Conservation (phyloP, 2,329 filamentous ascomycete species). For the Neonectria punicea region DNA sequence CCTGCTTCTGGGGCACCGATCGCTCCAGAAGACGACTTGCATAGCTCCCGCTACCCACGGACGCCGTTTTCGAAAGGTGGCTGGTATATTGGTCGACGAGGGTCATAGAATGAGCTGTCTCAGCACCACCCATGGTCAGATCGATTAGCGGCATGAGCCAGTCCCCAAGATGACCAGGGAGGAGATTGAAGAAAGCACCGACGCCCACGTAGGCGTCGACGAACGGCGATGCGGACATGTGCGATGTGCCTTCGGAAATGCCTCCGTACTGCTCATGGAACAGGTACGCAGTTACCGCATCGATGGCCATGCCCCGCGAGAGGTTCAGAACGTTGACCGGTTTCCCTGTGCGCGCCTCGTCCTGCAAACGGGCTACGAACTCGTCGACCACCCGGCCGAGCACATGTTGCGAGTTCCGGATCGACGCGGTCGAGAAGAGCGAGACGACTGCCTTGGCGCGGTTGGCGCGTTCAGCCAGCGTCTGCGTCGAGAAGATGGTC, state of each 20-base stretch:
- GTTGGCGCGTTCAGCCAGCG: slow-evolving; percentile 51
- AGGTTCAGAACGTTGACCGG: slow-evolving; percentile 58
- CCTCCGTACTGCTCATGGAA: slow-evolving; percentile 59
- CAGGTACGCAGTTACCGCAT: slow-evolving; percentile 64
- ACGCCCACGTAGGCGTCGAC: slow-evolving; percentile 66
- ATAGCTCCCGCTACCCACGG: slow-evolving; percentile 6
- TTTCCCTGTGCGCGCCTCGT: slow-evolving; percentile 41
- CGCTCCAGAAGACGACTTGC: neutral
- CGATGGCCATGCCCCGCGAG: slow-evolving; percentile 60
- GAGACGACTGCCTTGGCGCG: slow-evolving; percentile 61
- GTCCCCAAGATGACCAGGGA: slow-evolving; percentile 9
- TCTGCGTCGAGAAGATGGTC: slow-evolving; percentile 62
- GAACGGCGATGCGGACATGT: slow-evolving; percentile 47
- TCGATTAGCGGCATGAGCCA: slow-evolving; percentile 4
- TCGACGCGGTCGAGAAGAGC: slow-evolving; percentile 59
- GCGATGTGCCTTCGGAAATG: slow-evolving; percentile 7
- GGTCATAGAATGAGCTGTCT: neutral
- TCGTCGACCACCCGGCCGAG: slow-evolving; percentile 36
- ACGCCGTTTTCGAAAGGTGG: slow-evolving; percentile 28
- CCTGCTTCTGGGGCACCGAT: slow-evolving; percentile 40
- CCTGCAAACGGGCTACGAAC: slow-evolving; percentile 53
- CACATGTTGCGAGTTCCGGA: slow-evolving; percentile 43
- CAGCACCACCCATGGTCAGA: neutral
- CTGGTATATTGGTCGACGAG: slow-evolving; percentile 8
- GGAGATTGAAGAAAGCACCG: slow-evolving; percentile 33